phyloP scores from a whole-genome alignment of 805 yeast species.

The Lachancea cidri region DNA sequence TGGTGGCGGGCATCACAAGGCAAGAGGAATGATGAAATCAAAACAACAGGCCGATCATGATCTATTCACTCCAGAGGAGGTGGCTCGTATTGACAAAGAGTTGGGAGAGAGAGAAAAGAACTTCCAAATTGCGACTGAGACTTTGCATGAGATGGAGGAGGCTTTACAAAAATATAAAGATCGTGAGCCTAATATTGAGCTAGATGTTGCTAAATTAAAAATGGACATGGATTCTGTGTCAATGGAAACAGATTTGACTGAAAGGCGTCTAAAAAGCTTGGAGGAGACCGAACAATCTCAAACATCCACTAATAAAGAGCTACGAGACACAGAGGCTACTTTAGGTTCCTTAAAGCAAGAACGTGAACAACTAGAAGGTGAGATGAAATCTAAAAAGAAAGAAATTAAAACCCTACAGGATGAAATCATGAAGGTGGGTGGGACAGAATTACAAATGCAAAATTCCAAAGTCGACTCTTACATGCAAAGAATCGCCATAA shows the following conservation, averaged over 20 bases:
- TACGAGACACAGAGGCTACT: conserved; percentile 34
- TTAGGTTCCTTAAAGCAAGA: conserved; percentile 37
- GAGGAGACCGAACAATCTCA: conserved; percentile 14
- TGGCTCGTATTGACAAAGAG: conserved; percentile 48
- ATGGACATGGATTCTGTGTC: conserved; percentile 62
- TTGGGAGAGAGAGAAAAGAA: conserved; percentile 48
- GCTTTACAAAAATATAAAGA: conserved; percentile 55
- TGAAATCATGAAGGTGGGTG: conserved; percentile 86
- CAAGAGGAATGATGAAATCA: conserved; percentile 71
- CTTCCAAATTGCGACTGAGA: conserved; percentile 44
- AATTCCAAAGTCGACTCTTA: conserved; percentile 77
- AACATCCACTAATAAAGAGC: conserved; percentile 33
- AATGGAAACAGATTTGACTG: conserved; percentile 46
- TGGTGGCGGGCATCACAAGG: conserved; percentile 81
- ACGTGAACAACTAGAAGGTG: conserved; percentile 42
- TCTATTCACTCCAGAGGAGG: conserved; percentile 46
- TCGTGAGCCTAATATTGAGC: conserved; percentile 65
- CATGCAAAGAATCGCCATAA: conserved; percentile 57
- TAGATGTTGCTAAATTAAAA: conserved; percentile 49
- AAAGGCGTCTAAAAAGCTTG: conserved; percentile 39
- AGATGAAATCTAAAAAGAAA: conserved; percentile 46
- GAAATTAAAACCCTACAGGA: conserved; percentile 62
- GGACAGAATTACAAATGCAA: conserved; percentile 73
- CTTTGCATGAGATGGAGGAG: conserved; percentile 53
- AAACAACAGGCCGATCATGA: conserved; percentile 34